Evolutionary conservation across 805 yeast species (phyloP), one percentile per base, ranked within the genome.

Genomic region (Saccharomycopsis amapae): DNA sequence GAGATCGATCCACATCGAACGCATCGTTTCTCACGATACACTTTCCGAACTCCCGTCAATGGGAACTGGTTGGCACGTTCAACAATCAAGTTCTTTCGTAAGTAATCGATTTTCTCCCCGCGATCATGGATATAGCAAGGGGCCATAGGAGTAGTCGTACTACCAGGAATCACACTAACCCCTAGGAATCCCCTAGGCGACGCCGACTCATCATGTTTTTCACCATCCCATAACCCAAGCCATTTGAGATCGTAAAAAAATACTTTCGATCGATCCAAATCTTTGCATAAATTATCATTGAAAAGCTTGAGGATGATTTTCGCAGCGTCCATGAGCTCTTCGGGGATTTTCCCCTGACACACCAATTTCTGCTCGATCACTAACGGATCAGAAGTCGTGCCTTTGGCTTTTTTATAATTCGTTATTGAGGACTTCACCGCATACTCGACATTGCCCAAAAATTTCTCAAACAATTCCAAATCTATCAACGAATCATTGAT

Each of bases 1-100:
- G 48, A 17, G 5, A 50, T 28, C 13, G 45, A 35, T 4, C 53
- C 53, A 36, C 53, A 50, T 15, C 53, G 30, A 18, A 46, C 53
- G 26, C 53, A 50, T 33, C 42, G 42, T 28, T 40, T 46, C 28
- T 23, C 37, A 20, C 24, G 10, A 31, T 13, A 6, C 25, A 13
- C 7, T 20, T 39, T 39, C 7, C 9, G n/a, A 1, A 23, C 32
- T 30, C 38, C 23, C 10, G 10, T 4, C 12, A 39, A 6, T 5
- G 13, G 18, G n/a, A n/a, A n/a, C 5, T 17, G 24, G 7, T 6
- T n/a, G 15, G 30, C 18, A 25, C 36, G 17, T 26, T 37, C 19
- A 3, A 42, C 22, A 7, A 48, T 45, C 28, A 49, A 37, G 2
- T n/a, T 25, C 28, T 46, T 49, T 19, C 53, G 24, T 19, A 49